Conservation (phyloP, 352 stramenopile species). For the Globisporangium carolinianum region DNA sequence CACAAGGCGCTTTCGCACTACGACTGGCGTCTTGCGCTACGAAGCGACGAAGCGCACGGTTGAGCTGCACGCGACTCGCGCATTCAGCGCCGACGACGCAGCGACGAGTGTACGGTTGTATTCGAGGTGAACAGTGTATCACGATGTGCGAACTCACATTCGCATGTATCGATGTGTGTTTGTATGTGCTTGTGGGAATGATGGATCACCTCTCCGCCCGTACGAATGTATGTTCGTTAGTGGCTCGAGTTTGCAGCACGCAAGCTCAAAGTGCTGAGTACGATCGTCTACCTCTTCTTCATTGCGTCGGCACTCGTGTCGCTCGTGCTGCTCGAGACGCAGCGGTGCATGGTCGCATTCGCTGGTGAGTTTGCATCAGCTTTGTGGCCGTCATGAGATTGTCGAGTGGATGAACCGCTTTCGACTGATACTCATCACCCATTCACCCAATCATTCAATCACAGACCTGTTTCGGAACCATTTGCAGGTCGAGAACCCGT, state of each 20-base stretch:
- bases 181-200: background rate
- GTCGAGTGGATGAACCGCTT: too few species aligned
- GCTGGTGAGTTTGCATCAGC: constrained; percentile 29
- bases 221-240: constrained; percentile 9
- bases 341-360: constrained; percentile 91
- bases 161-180: too few species aligned
- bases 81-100: constrained; percentile 32
- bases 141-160: too few species aligned
- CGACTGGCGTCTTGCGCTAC: constrained; percentile 60
- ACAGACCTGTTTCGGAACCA: background rate
- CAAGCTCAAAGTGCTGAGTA: constrained; percentile 88
- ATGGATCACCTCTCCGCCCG: background rate
- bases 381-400: too few species aligned
- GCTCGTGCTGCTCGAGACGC: constrained; percentile 91
- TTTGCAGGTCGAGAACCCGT: constrained; percentile 13
- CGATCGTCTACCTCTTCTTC: constrained; percentile 93
- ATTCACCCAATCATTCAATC: too few species aligned
- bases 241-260: constrained; percentile 39
- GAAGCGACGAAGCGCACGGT: constrained; percentile 46
- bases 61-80: constrained; percentile 49
- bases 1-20: constrained; percentile 37
- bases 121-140: background rate
- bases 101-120: constrained; percentile 23
- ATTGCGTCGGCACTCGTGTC: constrained; percentile 88
- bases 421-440: too few species aligned